Conservation (phyloP, 1,139 yeast genomes). For the Suhomyces chickasaworum region DNA sequence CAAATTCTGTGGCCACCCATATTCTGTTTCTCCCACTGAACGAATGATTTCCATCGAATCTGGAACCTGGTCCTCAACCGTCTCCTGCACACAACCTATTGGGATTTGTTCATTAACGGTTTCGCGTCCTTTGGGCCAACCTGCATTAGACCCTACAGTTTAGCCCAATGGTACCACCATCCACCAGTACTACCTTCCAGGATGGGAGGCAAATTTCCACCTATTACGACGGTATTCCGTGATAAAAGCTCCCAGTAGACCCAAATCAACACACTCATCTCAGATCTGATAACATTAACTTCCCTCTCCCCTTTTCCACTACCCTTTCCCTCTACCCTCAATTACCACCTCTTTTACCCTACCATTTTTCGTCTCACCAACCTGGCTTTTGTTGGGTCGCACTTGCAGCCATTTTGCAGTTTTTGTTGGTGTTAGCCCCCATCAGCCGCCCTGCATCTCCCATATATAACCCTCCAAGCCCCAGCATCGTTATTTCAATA, state of each 20-base stretch:
- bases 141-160: conserved; percentile 1
- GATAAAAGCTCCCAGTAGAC: background rate
- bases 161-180: background rate
- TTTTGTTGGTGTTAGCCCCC: conserved; percentile 8
- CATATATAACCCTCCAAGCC: background rate
- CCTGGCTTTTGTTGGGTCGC: conserved; percentile 5
- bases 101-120: background rate
- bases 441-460: conserved; percentile 2
- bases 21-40: too few species aligned
- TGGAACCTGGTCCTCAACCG: too few species aligned
- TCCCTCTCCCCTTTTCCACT: too few species aligned
- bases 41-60: too few species aligned
- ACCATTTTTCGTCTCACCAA: background rate
- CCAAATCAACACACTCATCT: too few species aligned
- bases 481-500: background rate
- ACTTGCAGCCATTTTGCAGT: conserved; percentile 10
- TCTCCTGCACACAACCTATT: background rate
- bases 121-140: background rate
- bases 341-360: background rate
- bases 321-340: too few species aligned
- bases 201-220: too few species aligned
- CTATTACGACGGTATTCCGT: too few species aligned
- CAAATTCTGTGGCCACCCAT: too few species aligned
- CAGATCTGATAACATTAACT: too few species aligned
- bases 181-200: background rate